phyloP scores from a whole-genome alignment of 768 basidiomycete genomes.

The Macrolepiota dolichaula region DNA sequence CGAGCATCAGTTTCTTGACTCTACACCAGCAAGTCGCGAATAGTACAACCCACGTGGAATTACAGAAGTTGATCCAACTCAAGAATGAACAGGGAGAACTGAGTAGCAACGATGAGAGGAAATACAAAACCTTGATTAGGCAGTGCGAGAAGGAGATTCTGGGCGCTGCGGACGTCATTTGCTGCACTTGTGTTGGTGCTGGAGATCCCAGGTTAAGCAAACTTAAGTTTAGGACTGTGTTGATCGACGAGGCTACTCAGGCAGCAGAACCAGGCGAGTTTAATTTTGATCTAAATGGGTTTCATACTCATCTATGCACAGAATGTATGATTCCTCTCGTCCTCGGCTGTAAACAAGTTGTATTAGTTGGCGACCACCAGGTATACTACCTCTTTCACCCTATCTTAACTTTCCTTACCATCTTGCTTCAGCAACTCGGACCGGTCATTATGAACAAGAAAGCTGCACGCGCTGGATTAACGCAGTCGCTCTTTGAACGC shows the following conservation, averaged over 20 bases:
- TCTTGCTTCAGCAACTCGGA: slow-evolving; percentile 75
- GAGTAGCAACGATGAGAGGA: slow-evolving; percentile 94
- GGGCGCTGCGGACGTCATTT: slow-evolving; percentile 93
- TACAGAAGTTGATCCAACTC: slow-evolving; percentile 96
- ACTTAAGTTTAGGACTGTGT: slow-evolving; percentile 96
- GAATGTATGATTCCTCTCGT: slow-evolving; percentile 99
- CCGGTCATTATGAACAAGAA: slow-evolving; percentile 99
- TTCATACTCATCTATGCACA: slow-evolving; percentile 28
- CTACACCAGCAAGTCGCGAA: slow-evolving; percentile 97
- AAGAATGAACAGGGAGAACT: slow-evolving; percentile 98
- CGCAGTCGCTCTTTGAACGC: slow-evolving; percentile 97
- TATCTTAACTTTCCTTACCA: slow-evolving; percentile 2
- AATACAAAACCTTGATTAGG: slow-evolving; percentile 93
- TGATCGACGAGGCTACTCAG: slow-evolving; percentile 98
- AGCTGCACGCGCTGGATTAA: slow-evolving; percentile 96
- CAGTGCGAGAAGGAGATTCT: slow-evolving; percentile 98
- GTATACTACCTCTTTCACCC: slow-evolving; percentile 18
- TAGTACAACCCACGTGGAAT: slow-evolving; percentile 91
- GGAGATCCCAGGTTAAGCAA: slow-evolving; percentile 96
- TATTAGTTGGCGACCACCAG: slow-evolving; percentile 94
- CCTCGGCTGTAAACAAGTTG: slow-evolving; percentile 97
- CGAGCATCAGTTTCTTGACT: slow-evolving; percentile 91
- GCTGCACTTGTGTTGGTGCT: slow-evolving; percentile 96
- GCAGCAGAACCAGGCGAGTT: slow-evolving; percentile 90
- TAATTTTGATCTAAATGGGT: slow-evolving; percentile 19